These are phyloP conservation scores for Pythium rishiriense DNA, from an alignment of 352 stramenopile genomes.

Conservation along the genomic window DNA sequence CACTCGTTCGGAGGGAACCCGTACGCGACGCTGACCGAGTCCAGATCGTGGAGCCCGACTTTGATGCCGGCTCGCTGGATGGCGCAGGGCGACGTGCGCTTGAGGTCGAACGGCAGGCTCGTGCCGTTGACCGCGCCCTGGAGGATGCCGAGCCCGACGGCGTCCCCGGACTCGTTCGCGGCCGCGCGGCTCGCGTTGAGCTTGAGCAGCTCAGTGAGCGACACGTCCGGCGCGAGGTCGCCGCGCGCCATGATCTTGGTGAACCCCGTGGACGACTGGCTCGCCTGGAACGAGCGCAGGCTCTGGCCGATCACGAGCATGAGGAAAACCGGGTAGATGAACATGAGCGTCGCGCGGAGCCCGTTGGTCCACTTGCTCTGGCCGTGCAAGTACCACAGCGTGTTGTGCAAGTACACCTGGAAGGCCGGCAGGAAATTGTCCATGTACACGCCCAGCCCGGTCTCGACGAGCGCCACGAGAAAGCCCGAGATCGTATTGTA, in stretches of 20 bases:
- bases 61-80: conserved; percentile 17
- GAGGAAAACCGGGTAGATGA: conserved; percentile 43
- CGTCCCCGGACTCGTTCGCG: background rate
- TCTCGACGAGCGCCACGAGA: conserved; percentile 31
- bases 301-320: conserved; percentile 47
- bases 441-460: conserved; percentile 32
- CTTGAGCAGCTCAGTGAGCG: conserved; percentile 31
- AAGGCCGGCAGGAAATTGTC: conserved; percentile 45
- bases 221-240: conserved; percentile 39
- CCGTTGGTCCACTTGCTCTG: conserved; percentile 7
- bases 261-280: conserved; percentile 44
- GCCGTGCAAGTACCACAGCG: conserved; percentile 26
- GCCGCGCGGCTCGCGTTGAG: background rate
- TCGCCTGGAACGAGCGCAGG: conserved; percentile 43
- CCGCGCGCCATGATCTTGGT: conserved; percentile 39
- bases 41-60: conserved; percentile 42
- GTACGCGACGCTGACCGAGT: conserved; percentile 37
- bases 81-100: conserved; percentile 32
- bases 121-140: conserved; percentile 35
- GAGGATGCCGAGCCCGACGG: conserved; percentile 25
- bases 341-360: conserved; percentile 24
- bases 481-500: conserved; percentile 40
- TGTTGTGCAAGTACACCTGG: conserved; percentile 41
- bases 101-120: conserved; percentile 39
- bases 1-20: conserved; percentile 46